Conservation (phyloP, 805 yeast species). For the Yarrowia porcina region DNA sequence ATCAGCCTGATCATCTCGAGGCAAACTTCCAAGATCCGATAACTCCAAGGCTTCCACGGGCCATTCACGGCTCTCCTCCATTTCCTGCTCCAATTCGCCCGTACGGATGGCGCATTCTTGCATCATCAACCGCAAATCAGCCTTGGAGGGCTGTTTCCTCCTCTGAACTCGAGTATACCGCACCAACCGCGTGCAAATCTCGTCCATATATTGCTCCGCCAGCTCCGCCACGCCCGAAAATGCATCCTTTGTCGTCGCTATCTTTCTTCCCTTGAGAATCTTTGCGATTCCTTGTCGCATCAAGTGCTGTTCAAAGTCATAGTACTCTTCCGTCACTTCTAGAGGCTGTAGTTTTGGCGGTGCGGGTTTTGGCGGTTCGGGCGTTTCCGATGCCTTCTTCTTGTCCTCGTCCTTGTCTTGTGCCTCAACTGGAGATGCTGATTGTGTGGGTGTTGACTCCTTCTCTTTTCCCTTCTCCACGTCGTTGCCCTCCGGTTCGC, state of each 20-base stretch:
- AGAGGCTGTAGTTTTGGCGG: not conserved
- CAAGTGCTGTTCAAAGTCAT: constrained; percentile 22
- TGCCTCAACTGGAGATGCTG: not conserved
- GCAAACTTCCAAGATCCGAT: not conserved
- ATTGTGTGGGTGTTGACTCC: not conserved
- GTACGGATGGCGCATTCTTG: constrained; percentile 35
- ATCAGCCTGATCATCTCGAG: constrained; percentile 18
- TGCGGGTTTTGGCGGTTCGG: not conserved
- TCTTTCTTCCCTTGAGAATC: constrained; percentile 31
- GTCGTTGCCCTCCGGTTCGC: not conserved
- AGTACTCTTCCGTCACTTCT: constrained; percentile 7
- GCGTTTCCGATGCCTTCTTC: not conserved
- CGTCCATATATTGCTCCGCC: constrained; percentile 38
- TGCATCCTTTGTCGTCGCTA: constrained; percentile 30
- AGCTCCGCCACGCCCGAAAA: constrained; percentile 36
- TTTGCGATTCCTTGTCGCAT: constrained; percentile 32
- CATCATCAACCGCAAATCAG: constrained; percentile 38
- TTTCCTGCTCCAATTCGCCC: constrained; percentile 36
- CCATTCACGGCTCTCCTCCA: constrained; percentile 22
- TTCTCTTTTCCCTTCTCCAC: not conserved
- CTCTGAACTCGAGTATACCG: constrained; percentile 38
- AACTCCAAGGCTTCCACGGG: not conserved
- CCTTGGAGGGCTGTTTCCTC: constrained; percentile 37
- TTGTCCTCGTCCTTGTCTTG: not conserved
- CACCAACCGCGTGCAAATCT: constrained; percentile 34